A percentile compares a stretch with the other conserved stretches of the same genome.
Conservation (phyloP, 1,284 basidiomycete species). For the Heterobasidion occidentale region DNA sequence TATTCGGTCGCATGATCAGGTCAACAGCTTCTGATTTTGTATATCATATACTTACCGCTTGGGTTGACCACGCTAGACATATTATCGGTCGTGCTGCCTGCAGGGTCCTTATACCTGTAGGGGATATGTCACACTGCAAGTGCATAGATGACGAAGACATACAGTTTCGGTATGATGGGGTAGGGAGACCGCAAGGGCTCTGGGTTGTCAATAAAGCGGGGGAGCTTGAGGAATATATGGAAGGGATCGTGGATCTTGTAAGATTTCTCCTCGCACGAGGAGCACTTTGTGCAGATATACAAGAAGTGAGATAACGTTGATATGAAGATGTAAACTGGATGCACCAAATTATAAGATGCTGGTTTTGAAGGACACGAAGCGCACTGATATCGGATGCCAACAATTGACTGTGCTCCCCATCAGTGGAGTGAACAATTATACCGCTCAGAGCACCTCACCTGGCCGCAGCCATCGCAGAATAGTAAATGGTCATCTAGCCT, state of each 20-base stretch:
- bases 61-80: conserved; percentile 38
- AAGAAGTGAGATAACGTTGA: neutral
- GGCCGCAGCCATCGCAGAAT: conserved; percentile 34
- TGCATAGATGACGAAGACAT: conserved; percentile 27
- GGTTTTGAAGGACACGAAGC: conserved; percentile 65
- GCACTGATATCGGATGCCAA: conserved; percentile 71
- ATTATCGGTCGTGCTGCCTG: conserved; percentile 41
- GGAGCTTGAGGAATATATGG: conserved; percentile 84
- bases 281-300: conserved; percentile 47
- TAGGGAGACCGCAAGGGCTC: conserved; percentile 50
- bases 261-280: conserved; percentile 69
- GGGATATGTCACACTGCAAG: neutral
- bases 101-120: conserved; percentile 57
- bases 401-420: conserved; percentile 39
- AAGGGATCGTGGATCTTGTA: conserved; percentile 74
- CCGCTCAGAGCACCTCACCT: conserved; percentile 31
- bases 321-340: conserved; percentile 13
- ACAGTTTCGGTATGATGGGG: conserved; percentile 69
- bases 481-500: conserved; percentile 34
- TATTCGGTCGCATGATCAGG: conserved; percentile 18
- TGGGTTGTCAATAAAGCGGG: conserved; percentile 56
- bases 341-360: conserved; percentile 55
- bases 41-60: conserved; percentile 34
- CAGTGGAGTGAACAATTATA: neutral
- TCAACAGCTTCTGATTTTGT: neutral